Evolutionary conservation across 257 asterid genomes (phyloP).

Genomic region (Jaltomata sinuosa): DNA sequence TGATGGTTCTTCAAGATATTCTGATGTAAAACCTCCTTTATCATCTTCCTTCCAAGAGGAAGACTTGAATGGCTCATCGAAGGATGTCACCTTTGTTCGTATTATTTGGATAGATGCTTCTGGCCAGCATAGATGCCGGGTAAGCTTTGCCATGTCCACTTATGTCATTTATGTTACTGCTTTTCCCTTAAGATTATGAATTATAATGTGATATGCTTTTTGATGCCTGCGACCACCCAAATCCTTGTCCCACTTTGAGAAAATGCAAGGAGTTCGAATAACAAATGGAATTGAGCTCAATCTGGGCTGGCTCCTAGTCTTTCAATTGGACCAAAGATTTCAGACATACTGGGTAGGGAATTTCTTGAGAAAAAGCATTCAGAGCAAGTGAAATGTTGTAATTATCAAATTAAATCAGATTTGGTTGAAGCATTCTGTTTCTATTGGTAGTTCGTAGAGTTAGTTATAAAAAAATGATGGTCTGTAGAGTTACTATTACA

Average conservation of each 20-base stretch:
- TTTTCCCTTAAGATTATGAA: background rate
- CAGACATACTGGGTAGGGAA: background rate
- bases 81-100: conserved; percentile 52
- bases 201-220: background rate
- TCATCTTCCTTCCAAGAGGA: conserved; percentile 18
- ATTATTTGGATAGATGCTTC: conserved; percentile 81
- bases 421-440: background rate
- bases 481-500: background rate
- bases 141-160: conserved; percentile 18
- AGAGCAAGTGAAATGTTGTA: background rate
- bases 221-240: background rate
- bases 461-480: background rate
- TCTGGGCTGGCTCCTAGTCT: background rate
- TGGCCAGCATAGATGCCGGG: conserved; percentile 96
- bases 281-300: background rate
- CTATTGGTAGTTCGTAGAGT: background rate
- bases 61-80: conserved; percentile 9
- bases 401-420: background rate
- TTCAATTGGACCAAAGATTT: background rate
- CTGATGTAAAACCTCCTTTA: conserved; percentile 15
- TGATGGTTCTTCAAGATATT: conserved; percentile 22
- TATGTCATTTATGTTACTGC: background rate
- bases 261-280: background rate
- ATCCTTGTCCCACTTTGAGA: background rate
- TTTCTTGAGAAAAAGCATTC: background rate